Evolutionary conservation across 1,284 basidiomycete species (phyloP), one percentile per base, ranked within the genome.

Genomic region (Trichosporon sp.): DNA sequence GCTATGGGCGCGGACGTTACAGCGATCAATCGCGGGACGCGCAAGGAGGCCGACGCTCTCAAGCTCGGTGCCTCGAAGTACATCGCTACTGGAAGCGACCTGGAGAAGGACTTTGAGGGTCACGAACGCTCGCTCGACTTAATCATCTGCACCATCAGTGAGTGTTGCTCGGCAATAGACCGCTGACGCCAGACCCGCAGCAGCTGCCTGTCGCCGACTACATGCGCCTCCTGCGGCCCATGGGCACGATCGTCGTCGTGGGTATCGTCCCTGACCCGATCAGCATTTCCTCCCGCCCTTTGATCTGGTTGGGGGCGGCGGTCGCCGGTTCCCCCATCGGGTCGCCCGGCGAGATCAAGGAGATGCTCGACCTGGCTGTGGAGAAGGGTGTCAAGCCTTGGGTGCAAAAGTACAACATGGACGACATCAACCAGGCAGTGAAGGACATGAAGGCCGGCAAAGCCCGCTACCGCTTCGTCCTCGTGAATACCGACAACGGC

Each of bases 1-100:
- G 88, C 88, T 1, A 80, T 89, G 66, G 88, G 88, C 3, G 87
- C 88, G 1, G 87, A 89, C 40, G 88, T 90, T 10, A 87, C 87
- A 11, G 89, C 86, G 8, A 89, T 88, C 79, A 85, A 83, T 4
- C 86, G 86, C 78, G 83, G 82, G 1, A 78, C 82, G 32, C 74
- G 72, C 66, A 88, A 88, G 80, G 77, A 80, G 67, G 83, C 83
- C 26, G 86, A 87, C 72, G 86, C 86, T 1, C 77, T 83, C 74
- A 84, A 85, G 76, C 82, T 87, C 77, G 86, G 87, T 16, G 86
- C 84, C 0, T 70, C 68, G 19, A 76, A 77, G 38, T 83, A 85
- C 74, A 65, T 86, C 65, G 80, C 78, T 6, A 83, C 81, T 0
- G 77, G 79, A 65, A 40, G 51, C 4, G 76, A 78, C 51, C 72